A percentile compares a stretch with the other conserved stretches of the same genome.
Evolutionary conservation across 805 yeast species (phyloP).

Genomic region (Jamesozyma lodderae): DNA sequence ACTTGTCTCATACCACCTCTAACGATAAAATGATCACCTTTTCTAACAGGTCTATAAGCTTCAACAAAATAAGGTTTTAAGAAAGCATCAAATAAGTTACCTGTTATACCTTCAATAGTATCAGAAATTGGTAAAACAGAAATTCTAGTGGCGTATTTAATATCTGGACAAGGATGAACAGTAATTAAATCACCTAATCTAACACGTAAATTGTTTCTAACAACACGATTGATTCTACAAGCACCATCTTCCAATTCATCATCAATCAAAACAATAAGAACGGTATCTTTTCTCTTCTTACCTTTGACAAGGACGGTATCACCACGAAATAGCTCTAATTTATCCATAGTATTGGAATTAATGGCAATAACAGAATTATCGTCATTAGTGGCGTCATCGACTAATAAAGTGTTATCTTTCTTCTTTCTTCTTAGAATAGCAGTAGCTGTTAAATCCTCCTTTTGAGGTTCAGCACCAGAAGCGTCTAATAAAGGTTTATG

Average conservation of each 20-base stretch:
- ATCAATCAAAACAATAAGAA: constrained; percentile 87
- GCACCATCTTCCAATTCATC: constrained; percentile 96
- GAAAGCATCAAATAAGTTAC: constrained; percentile 90
- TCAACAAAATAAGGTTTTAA: constrained; percentile 97
- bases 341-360: constrained; percentile 92
- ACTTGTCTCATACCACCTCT: constrained; percentile 99
- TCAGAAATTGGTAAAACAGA: constrained; percentile 95
- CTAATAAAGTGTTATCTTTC: constrained; percentile 91
- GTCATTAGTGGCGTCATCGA: constrained; percentile 94
- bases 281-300: constrained; percentile 96
- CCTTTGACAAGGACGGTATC: constrained; percentile 97
- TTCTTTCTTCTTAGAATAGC: constrained; percentile 95
- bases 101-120: constrained; percentile 95
- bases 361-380: constrained; percentile 95
- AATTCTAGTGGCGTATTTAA: constrained; percentile 91
- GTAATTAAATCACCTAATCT: constrained; percentile 89
- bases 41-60: constrained; percentile 97
- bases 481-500: constrained; percentile 47
- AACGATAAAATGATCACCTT: constrained; percentile 91
- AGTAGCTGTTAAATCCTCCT: constrained; percentile 79
- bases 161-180: constrained; percentile 93
- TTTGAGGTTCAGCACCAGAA: constrained; percentile 52
- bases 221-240: constrained; percentile 89
- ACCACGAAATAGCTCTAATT: constrained; percentile 90
- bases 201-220: constrained; percentile 88